Evolutionary conservation across 1,284 basidiomycete genomes (phyloP).

Genomic region (Naganishia albida): DNA sequence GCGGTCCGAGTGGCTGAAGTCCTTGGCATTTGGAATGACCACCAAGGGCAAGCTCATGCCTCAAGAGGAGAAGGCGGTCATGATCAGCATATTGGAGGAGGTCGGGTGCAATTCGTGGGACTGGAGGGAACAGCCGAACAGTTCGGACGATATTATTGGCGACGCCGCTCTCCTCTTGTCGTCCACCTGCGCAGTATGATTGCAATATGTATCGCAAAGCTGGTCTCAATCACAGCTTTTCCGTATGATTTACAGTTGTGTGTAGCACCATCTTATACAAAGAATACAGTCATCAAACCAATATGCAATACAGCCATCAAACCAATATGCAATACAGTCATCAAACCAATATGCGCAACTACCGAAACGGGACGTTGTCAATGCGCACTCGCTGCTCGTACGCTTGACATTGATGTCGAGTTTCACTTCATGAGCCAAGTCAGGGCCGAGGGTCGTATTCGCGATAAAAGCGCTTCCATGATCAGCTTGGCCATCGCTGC

Average conservation of each 20-base stretch:
- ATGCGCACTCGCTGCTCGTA: no score
- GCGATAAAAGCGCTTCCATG: constrained; percentile 24
- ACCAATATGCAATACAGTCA: no score
- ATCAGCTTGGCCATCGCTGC: constrained; percentile 16
- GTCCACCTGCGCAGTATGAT: no score
- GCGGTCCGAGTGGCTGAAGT: constrained; percentile 25
- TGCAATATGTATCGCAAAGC: no score
- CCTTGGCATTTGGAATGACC: constrained; percentile 17
- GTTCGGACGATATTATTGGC: not conserved
- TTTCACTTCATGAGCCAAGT: constrained; percentile 21
- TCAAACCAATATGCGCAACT: no score
- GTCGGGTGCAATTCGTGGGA: constrained; percentile 26
- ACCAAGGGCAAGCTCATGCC: constrained; percentile 23
- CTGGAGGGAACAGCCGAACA: constrained; percentile 23
- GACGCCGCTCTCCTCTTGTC: no score
- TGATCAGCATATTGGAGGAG: constrained; percentile 21
- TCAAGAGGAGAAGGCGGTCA: constrained; percentile 25
- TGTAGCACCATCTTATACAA: no score
- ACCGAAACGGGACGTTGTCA: no score
- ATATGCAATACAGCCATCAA: no score
- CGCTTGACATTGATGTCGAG: not conserved
- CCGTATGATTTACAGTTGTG: no score
- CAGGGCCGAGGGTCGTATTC: constrained; percentile 24
- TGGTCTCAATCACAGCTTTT: no score
- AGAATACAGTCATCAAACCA: no score